These are phyloP conservation scores for Bretschneidera sinensis DNA, from an alignment of 345 rosid species.

Conservation along the genomic window DNA sequence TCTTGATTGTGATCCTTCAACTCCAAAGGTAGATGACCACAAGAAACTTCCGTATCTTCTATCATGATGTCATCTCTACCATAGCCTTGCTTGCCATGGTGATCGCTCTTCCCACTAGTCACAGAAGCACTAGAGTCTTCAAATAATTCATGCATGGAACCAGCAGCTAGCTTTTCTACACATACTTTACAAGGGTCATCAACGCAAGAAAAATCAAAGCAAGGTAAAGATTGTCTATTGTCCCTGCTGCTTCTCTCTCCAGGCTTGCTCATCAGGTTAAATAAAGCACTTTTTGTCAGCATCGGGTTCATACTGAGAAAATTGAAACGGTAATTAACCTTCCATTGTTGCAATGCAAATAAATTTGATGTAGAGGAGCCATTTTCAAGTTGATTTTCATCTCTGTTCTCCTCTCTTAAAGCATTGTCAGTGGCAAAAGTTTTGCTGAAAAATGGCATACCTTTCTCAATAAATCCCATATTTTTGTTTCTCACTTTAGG, in stretches of 20 bases:
- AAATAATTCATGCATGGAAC: slow-evolving; percentile 11
- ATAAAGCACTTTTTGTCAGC: slow-evolving; percentile 40
- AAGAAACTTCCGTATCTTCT: slow-evolving; percentile 29
- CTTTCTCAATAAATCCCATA: slow-evolving; percentile 23
- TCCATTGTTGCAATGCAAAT: slow-evolving; percentile 29
- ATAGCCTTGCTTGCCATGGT: slow-evolving; percentile 27
- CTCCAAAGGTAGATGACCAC: slow-evolving; percentile 22
- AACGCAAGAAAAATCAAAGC: slow-evolving; percentile 75
- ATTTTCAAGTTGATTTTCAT: slow-evolving; percentile 26
- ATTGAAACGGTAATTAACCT: slow-evolving; percentile 31
- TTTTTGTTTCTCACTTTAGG: slow-evolving; percentile 15
- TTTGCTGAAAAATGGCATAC: slow-evolving; percentile 17
- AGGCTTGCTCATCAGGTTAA: slow-evolving; percentile 25
- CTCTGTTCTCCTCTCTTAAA: slow-evolving; percentile 21
- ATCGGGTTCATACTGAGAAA: slow-evolving; percentile 67
- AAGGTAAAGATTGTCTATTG: slow-evolving; percentile 39
- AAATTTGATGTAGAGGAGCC: slow-evolving; percentile 20
- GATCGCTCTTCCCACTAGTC: slow-evolving; percentile 24
- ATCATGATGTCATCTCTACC: slow-evolving; percentile 27
- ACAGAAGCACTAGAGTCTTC: slow-evolving; percentile 24
- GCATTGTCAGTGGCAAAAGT: slow-evolving; percentile 16
- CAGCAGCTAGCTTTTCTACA: slow-evolving; percentile 37
- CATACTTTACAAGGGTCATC: slow-evolving; percentile 57
- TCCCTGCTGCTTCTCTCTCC: slow-evolving; percentile 25
- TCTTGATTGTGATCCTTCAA: slow-evolving; percentile 27